These are phyloP conservation scores for Phoenix dactylifera DNA, from an alignment of 176 grass and related monocot genomes.

Conservation along the genomic window DNA sequence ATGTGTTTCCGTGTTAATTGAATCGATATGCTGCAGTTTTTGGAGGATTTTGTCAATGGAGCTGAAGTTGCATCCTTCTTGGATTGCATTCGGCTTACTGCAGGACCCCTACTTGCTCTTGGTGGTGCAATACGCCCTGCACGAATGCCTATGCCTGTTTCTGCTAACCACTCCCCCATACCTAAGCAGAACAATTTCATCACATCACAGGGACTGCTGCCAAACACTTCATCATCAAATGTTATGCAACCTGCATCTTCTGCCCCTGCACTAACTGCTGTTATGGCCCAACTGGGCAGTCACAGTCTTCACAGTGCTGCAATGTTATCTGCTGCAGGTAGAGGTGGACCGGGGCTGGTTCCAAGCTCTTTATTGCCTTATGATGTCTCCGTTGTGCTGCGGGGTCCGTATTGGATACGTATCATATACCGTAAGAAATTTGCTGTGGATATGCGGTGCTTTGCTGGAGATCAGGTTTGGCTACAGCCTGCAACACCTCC, in stretches of 20 bases:
- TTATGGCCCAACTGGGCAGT: slow-evolving; percentile 55
- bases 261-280: slow-evolving; percentile 20
- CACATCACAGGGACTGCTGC: slow-evolving; percentile 31
- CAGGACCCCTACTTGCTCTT: slow-evolving; percentile 92
- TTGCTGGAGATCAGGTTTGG: slow-evolving; percentile 99
- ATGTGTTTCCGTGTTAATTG: background rate
- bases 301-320: slow-evolving; percentile 64
- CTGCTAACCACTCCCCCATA: slow-evolving; percentile 39
- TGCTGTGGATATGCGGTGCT: slow-evolving; percentile 98
- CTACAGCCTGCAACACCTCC: slow-evolving; percentile 96
- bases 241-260: slow-evolving; percentile 35
- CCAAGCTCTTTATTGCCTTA: slow-evolving; percentile 97
- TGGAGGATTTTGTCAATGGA: slow-evolving; percentile 99
- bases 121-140: slow-evolving; percentile 97
- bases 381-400: slow-evolving; percentile 95
- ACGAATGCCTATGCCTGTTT: slow-evolving; percentile 85
- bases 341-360: slow-evolving; percentile 87
- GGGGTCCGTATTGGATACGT: slow-evolving; percentile 98
- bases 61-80: slow-evolving; percentile 98
- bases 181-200: slow-evolving; percentile 47
- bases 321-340: slow-evolving; percentile 78
- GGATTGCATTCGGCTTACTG: slow-evolving; percentile 88
- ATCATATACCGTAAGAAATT: slow-evolving; percentile 99
- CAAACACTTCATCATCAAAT: slow-evolving; percentile 57
- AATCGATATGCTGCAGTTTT: slow-evolving; percentile 49